Percentiles rank a stretch among this genome's conserved stretches.
These are phyloP conservation scores for Penicillium digitatum DNA, from an alignment of 2,329 filamentous ascomycete genomes.

Conservation along the genomic window DNA sequence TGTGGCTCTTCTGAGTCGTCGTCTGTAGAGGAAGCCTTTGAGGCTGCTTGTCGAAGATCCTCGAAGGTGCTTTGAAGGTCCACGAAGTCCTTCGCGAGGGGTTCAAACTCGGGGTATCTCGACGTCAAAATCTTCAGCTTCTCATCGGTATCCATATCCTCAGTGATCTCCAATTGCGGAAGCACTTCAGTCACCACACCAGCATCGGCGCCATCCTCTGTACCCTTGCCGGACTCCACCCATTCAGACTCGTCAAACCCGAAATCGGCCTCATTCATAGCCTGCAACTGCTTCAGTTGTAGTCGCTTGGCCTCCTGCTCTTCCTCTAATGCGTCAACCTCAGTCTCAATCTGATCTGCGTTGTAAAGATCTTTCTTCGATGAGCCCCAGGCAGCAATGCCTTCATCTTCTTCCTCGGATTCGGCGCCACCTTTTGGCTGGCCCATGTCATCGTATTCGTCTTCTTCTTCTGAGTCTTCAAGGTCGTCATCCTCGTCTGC, in stretches of 20 bases:
- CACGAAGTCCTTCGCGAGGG: conserved; percentile 73
- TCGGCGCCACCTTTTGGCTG: conserved; percentile 20
- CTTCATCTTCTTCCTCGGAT: conserved; percentile 48
- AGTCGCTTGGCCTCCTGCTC: conserved; percentile 83
- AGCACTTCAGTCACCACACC: conserved; percentile 80
- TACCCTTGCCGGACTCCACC: conserved; percentile 54
- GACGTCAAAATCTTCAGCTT: conserved; percentile 69
- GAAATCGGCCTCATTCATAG: conserved; percentile 89
- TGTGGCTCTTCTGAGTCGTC: conserved; percentile 37
- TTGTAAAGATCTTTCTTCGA: conserved; percentile 91
- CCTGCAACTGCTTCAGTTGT: conserved; percentile 84
- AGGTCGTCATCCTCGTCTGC: conserved; percentile 27
- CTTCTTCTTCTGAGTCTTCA: conserved; percentile 43
- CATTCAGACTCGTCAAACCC: conserved; percentile 88
- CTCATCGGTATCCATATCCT: conserved; percentile 72
- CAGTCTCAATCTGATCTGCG: conserved; percentile 70
- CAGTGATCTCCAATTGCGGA: conserved; percentile 74
- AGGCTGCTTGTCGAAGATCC: conserved; percentile 56
- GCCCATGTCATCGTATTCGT: conserved; percentile 30
- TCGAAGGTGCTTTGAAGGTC: conserved; percentile 62
- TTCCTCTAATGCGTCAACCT: conserved; percentile 78
- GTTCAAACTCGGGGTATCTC: conserved; percentile 89
- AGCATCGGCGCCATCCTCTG: conserved; percentile 44
- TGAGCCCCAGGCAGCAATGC: conserved; percentile 74
- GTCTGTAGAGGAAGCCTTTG: conserved; percentile 49